Evolutionary conservation across 345 rosid genomes (phyloP), one percentile per base, ranked within the genome.

Genomic region (Citrus sp.): DNA sequence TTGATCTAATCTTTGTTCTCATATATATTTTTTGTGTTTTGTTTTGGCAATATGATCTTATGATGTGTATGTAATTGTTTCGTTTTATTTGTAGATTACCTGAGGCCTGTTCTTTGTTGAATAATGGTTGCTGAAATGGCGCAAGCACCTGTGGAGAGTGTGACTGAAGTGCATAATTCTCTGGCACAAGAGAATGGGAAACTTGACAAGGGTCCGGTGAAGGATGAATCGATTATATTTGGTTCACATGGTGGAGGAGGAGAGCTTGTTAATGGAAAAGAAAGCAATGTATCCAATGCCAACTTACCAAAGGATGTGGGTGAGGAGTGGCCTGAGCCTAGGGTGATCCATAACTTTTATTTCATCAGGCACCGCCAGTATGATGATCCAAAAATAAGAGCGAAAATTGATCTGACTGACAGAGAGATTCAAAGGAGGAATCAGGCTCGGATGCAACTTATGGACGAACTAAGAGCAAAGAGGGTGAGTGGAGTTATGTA

Each of bases 251-350:
- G 22, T 38, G 58, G 22, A 18, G 93, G 76, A 28, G 89, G 88
- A 79, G 93, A 83, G 12, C 84, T 83, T 9, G 86, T 46, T 35
- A 79, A 83, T 67, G 89, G 81, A 21, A 90, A 89, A 70, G 88
- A 75, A 61, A 82, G 32, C n/a, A 85, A 80, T 75, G 90, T 77
- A 67, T 72, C 86, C 24, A 77, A 70, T 70, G 73, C 88, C 78
- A 87, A 84, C 66, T 80, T 82, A 58, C 98, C 93, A 0, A 89
- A 83, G 86, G 88, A 93, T 82, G 97, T 89, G 2, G 86, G 54
- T 13, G 97, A 87, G 22, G 98, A 95, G 79, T 95, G 99, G 99
- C 96, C 99, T 73, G 93, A 85, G 21, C 84, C 85, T 8, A 83
- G 74, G 82, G 89, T 89, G 91, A 86, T 89, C 78, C 91, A 89